Evolutionary conservation across 2,329 filamentous ascomycete species (phyloP).

Genomic region (Penicillium vulpinum): DNA sequence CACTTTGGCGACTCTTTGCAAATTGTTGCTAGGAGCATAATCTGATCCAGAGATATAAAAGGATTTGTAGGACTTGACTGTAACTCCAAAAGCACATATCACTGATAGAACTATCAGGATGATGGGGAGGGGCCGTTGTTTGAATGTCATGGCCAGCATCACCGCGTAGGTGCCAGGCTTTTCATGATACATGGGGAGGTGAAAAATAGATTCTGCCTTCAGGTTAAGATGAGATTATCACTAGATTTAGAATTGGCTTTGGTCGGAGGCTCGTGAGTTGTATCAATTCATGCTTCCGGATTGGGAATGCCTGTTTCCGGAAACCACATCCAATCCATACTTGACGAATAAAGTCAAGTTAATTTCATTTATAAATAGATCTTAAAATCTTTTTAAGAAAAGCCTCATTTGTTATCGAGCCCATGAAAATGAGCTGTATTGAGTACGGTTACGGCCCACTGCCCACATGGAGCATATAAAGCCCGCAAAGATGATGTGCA

Average conservation of each 20-base stretch:
- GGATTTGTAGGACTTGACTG: not conserved
- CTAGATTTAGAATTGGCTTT: not conserved
- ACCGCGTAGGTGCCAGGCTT: not conserved
- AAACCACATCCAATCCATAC: not conserved
- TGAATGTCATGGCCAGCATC: not conserved
- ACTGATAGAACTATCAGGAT: not conserved
- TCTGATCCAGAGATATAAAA: not conserved
- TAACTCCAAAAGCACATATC: not conserved
- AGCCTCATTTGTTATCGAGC: not conserved
- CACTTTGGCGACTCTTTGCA: slow-evolving; percentile 31
- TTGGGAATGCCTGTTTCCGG: slow-evolving; percentile 6
- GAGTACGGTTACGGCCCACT: not conserved
- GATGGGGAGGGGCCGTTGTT: not conserved
- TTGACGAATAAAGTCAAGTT: not conserved
- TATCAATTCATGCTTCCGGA: slow-evolving; percentile 3
- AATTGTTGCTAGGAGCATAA: not conserved
- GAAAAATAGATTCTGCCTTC: not conserved
- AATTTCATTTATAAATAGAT: not conserved
- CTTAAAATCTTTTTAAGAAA: not conserved
- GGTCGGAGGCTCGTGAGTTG: not conserved
- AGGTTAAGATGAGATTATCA: not conserved
- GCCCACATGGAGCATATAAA: not conserved
- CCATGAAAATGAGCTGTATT: not conserved
- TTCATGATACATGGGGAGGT: not conserved
- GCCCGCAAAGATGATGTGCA: not conserved